These are phyloP conservation scores for Serendipita sp. DNA, from an alignment of 768 basidiomycete species.

Conservation along the genomic window DNA sequence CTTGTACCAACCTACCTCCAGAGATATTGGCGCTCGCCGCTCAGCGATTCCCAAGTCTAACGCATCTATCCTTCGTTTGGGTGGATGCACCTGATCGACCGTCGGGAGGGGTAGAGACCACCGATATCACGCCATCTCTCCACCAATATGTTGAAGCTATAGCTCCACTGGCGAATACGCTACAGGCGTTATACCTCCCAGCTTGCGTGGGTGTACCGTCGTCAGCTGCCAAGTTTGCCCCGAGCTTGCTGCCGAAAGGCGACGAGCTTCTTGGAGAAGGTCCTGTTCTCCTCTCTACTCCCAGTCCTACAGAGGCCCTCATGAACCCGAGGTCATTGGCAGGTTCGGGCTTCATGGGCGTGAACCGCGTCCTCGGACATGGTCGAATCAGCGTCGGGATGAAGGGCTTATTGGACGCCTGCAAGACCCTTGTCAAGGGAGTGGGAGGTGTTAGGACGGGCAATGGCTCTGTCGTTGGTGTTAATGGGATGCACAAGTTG, in stretches of 20 bases:
- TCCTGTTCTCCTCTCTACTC: not conserved
- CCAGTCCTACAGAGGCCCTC: not conserved
- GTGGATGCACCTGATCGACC: not conserved
- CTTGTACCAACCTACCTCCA: constrained; percentile 5
- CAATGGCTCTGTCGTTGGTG: not conserved
- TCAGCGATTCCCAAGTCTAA: not conserved
- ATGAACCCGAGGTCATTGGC: not conserved
- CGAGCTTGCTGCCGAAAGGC: not conserved
- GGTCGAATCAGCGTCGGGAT: not conserved
- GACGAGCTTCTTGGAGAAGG: constrained; percentile 5
- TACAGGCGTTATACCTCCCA: not conserved
- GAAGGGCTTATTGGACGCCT: not conserved
- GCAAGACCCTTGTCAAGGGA: not conserved
- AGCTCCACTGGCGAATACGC: constrained; percentile 3
- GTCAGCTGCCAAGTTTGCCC: not conserved
- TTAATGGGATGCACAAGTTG: not conserved
- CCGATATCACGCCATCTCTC: not conserved
- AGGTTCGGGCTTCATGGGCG: not conserved
- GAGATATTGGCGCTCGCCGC: constrained; percentile 4
- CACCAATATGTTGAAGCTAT: constrained; percentile 2
- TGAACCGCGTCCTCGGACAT: not conserved
- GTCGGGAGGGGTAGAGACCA: not conserved
- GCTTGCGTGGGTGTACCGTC: constrained; percentile 2
- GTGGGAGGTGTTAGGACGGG: not conserved
- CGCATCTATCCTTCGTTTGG: constrained; percentile 6